Evolutionary conservation across 768 basidiomycete species (phyloP).

Genomic region (Tricholoma terreum): DNA sequence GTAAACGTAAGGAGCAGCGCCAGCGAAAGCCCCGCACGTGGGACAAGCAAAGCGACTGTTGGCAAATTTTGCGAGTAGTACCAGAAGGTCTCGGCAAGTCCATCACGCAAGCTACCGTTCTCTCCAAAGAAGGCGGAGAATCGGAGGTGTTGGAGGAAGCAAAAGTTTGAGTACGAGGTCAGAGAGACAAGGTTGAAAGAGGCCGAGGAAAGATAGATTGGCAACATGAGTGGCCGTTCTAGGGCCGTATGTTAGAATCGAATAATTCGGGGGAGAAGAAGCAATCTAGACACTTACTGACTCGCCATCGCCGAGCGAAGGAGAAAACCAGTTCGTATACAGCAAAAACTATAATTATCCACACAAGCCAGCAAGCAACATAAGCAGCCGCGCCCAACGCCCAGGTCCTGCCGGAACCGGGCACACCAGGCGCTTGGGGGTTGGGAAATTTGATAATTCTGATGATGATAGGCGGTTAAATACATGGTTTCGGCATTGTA

Average conservation of each 20-base stretch:
- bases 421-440: constrained; percentile 62
- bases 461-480: not conserved
- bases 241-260: constrained; percentile 15
- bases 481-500: not conserved
- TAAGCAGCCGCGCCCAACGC: constrained; percentile 80
- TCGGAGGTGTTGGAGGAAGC: constrained; percentile 80
- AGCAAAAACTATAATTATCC: constrained; percentile 69
- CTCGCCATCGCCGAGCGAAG: constrained; percentile 71
- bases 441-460: constrained; percentile 78
- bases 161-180: constrained; percentile 79
- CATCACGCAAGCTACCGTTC: constrained; percentile 40
- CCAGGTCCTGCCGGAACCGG: constrained; percentile 78
- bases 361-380: constrained; percentile 74
- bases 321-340: constrained; percentile 78
- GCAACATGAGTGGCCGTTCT: constrained; percentile 83
- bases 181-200: constrained; percentile 74
- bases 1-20: constrained; percentile 70
- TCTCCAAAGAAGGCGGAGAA: constrained; percentile 61
- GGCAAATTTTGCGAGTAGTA: constrained; percentile 84
- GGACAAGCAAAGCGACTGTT: constrained; percentile 77
- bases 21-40: constrained; percentile 73
- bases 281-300: constrained; percentile 53
- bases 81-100: constrained; percentile 80
- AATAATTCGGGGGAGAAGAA: constrained; percentile 14
- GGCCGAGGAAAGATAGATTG: constrained; percentile 79